Conservation (phyloP, 108 stramenopile species). For the Fistulifera pelliculosa region DNA sequence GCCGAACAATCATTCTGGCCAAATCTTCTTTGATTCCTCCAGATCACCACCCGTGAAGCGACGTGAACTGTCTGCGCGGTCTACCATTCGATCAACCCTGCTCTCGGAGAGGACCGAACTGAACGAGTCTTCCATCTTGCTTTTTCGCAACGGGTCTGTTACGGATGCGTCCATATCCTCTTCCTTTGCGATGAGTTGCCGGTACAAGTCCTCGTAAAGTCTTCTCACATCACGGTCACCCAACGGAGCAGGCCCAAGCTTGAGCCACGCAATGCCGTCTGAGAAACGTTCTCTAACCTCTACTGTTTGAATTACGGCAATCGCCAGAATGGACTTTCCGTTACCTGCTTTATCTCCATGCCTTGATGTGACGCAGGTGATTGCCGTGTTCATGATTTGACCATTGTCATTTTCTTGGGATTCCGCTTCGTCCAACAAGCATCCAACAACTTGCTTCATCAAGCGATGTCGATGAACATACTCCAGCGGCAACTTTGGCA, state of each 20-base stretch:
- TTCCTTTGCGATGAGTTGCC: conserved; percentile 61
- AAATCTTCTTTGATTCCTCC: conserved; percentile 83
- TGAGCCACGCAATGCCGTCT: conserved; percentile 85
- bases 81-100: conserved; percentile 25
- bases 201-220: conserved; percentile 76
- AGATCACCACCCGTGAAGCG: conserved; percentile 75
- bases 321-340: conserved; percentile 78
- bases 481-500: conserved; percentile 75
- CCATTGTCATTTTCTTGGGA: conserved; percentile 55
- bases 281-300: conserved; percentile 80
- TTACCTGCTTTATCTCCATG: conserved; percentile 86
- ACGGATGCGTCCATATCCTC: conserved; percentile 29
- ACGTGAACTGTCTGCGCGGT: conserved; percentile 50
- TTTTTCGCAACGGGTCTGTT: conserved; percentile 22
- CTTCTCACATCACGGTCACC: conserved; percentile 70
- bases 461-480: conserved; percentile 81
- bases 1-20: conserved; percentile 37
- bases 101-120: conserved; percentile 21
- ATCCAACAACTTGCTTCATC: conserved; percentile 86
- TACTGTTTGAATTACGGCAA: conserved; percentile 82
- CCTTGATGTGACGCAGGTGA: conserved; percentile 79
- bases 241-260: conserved; percentile 63
- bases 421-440: conserved; percentile 53
- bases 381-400: conserved; percentile 34
- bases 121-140: conserved; percentile 8